These are phyloP conservation scores for Tolypocladium album DNA, from an alignment of 2,329 filamentous ascomycete species.

Conservation along the genomic window DNA sequence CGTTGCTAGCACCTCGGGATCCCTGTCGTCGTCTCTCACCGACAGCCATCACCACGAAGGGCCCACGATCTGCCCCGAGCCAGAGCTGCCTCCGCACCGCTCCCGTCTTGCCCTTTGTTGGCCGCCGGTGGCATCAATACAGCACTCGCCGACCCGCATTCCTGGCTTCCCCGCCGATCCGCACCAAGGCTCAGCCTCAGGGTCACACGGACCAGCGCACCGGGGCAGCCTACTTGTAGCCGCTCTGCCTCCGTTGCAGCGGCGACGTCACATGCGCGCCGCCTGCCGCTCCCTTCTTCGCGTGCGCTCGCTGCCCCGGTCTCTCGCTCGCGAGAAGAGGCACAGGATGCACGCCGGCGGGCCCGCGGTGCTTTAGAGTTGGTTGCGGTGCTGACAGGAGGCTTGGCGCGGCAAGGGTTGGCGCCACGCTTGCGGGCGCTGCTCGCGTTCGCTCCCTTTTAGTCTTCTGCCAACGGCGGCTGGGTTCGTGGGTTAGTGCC, in stretches of 20 bases:
- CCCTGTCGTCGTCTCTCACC: background rate
- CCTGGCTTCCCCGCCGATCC: no score
- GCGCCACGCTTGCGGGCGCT: background rate
- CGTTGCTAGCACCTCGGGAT: background rate
- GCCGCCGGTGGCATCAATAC: no score
- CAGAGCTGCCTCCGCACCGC: background rate
- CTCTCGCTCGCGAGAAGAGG: no score
- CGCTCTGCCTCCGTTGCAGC: background rate
- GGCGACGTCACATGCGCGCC: background rate
- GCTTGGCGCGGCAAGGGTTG: background rate
- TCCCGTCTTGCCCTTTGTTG: no score
- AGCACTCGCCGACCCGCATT: no score
- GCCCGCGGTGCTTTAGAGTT: background rate
- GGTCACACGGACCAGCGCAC: background rate
- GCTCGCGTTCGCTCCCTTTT: background rate
- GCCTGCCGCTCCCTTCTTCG: background rate
- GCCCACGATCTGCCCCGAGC: background rate
- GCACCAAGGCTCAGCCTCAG: background rate
- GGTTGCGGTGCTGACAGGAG: background rate
- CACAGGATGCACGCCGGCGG: background rate
- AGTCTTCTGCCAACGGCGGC: background rate
- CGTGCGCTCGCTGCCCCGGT: no score
- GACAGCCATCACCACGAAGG: background rate
- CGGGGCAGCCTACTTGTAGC: background rate
- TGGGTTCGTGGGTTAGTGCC: background rate